Conservation (phyloP, 2,329 filamentous ascomycete genomes). For the Sporothrix curviconia region DNA sequence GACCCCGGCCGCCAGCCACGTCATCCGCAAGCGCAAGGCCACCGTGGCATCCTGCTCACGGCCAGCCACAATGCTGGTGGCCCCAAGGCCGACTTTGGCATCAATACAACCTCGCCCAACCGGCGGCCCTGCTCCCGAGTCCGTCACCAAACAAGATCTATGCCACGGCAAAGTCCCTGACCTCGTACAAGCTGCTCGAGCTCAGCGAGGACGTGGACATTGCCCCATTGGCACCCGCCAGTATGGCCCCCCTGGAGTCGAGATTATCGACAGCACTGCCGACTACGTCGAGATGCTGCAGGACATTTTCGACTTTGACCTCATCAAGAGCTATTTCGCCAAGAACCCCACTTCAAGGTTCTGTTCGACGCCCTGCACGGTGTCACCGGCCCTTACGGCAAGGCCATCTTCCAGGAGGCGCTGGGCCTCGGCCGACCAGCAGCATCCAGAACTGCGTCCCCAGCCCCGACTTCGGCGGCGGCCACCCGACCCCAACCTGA, state of each 20-base stretch:
- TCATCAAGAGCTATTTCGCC: conserved; percentile 91
- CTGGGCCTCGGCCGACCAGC: conserved; percentile 67
- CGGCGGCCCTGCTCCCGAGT: conserved; percentile 89
- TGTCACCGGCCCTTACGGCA: conserved; percentile 91
- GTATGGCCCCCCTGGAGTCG: conserved; percentile 83
- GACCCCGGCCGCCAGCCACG: conserved; percentile 89
- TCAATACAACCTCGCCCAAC: conserved; percentile 99
- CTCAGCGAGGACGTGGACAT: conserved; percentile 78
- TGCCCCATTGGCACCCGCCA: conserved; percentile 69
- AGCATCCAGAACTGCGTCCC: conserved; percentile 86
- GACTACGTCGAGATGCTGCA: conserved; percentile 96
- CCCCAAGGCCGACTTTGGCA: conserved; percentile 91
- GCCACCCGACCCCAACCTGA: conserved; percentile 95
- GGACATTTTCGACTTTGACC: conserved; percentile 94
- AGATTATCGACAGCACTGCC: conserved; percentile 85
- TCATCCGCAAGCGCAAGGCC: conserved; percentile 90
- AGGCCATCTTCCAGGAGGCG: conserved; percentile 91
- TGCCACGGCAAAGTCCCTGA: conserved; percentile 81
- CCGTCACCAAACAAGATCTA: conserved; percentile 98
- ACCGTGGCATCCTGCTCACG: conserved; percentile 92
- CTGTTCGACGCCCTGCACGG: conserved; percentile 92
- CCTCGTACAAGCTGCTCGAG: conserved; percentile 84
- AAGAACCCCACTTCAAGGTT: conserved; percentile 84
- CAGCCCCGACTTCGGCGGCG: conserved; percentile 90
- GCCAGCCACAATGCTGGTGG: conserved; percentile 98